Percentiles rank a stretch among this genome's conserved stretches.
phyloP scores from a whole-genome alignment of 352 stramenopile genomes.

The Phytophthora macrochlamydospora region DNA sequence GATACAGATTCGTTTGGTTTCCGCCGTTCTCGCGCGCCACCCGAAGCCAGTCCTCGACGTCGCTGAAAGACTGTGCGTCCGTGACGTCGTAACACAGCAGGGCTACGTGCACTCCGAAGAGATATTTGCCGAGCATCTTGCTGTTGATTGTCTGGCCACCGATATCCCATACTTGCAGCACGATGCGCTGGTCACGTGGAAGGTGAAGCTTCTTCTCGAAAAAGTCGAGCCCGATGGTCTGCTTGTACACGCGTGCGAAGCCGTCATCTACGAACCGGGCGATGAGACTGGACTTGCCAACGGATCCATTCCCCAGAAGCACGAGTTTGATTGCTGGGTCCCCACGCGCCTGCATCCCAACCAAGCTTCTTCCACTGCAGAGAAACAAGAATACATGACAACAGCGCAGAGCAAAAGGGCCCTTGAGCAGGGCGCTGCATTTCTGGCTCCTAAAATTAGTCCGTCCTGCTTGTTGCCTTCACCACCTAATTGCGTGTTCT shows the following conservation, averaged over 20 bases:
- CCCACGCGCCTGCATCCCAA: constrained; percentile 32
- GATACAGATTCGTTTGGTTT: constrained; percentile 58
- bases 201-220: constrained; percentile 88
- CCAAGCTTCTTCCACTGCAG: constrained; percentile 5
- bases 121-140: constrained; percentile 88
- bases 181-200: constrained; percentile 69
- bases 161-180: constrained; percentile 91
- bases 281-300: constrained; percentile 89
- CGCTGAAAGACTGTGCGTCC: constrained; percentile 81
- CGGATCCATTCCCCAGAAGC: constrained; percentile 83
- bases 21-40: constrained; percentile 47
- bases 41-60: constrained; percentile 81
- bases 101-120: constrained; percentile 79
- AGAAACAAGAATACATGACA: constrained; percentile 8
- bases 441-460: constrained; percentile 40
- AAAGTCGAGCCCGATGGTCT: constrained; percentile 88
- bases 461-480: constrained; percentile 22
- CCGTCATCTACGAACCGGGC: constrained; percentile 82
- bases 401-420: constrained; percentile 23
- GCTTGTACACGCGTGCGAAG: constrained; percentile 86
- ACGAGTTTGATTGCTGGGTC: constrained; percentile 84
- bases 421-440: constrained; percentile 33
- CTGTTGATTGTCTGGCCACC: constrained; percentile 89
- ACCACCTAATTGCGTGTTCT: constrained; percentile 20
- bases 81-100: constrained; percentile 90